Evolutionary conservation across 495 filamentous ascomycete genomes (phyloP).

Genomic region (Xylaria sp.): DNA sequence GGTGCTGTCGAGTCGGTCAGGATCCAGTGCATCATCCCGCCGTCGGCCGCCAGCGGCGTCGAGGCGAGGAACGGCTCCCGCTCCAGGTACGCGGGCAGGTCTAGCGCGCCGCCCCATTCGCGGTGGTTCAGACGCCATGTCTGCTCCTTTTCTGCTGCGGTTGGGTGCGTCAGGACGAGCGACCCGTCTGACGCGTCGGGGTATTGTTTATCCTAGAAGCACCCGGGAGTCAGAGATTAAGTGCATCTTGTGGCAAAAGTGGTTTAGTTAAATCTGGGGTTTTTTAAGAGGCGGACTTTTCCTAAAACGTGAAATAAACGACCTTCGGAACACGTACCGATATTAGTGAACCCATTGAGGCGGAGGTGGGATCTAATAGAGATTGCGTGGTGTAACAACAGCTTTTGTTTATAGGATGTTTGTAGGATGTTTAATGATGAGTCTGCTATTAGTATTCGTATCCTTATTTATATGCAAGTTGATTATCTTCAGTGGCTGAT

Average conservation of each 20-base stretch:
- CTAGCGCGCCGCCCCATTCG: conserved; percentile 74
- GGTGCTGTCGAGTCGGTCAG: conserved; percentile 55
- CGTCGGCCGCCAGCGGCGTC: conserved; percentile 72
- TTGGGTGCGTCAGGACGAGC: conserved; percentile 72
- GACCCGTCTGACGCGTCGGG: conserved; percentile 65
- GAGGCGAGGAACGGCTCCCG: conserved; percentile 76
- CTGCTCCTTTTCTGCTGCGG: conserved; percentile 64
- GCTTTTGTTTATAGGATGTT: no score
- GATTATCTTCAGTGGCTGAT: neutral
- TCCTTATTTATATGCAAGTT: no score
- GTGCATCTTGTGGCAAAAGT: neutral
- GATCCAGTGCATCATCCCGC: conserved; percentile 85
- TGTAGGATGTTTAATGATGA: neutral
- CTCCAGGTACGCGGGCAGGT: conserved; percentile 71
- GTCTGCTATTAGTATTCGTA: neutral
- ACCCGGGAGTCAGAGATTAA: neutral
- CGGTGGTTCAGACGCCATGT: conserved; percentile 72
- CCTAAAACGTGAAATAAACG: neutral
- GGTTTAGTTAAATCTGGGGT: neutral
- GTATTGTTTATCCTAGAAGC: conserved; percentile 42
- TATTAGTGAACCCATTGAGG: conserved; percentile 40
- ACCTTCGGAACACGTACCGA: neutral
- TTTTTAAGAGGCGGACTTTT: neutral
- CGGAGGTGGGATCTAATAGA: neutral
- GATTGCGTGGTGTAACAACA: conserved; percentile 6